These are phyloP conservation scores for Candida tetrigidarum DNA, from an alignment of 1,139 yeast genomes.

Conservation along the genomic window DNA sequence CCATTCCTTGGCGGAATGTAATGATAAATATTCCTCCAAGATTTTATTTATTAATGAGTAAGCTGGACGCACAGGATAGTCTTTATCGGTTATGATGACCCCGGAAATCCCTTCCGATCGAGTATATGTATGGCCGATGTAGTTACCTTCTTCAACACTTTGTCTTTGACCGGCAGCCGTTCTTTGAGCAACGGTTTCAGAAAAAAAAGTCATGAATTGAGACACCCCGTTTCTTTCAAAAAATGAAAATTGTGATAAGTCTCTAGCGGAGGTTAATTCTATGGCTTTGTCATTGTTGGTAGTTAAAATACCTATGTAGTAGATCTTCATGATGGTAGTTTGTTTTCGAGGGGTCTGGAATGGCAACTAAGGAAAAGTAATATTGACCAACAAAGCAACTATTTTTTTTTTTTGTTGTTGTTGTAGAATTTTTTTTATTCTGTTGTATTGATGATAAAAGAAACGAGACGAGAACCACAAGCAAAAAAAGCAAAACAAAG, in stretches of 20 bases:
- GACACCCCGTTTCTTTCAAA: constrained; percentile 79
- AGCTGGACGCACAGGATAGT: constrained; percentile 98
- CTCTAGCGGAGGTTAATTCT: constrained; percentile 81
- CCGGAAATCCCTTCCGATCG: constrained; percentile 94
- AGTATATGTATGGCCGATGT: constrained; percentile 90
- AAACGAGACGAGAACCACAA: constrained; percentile 3
- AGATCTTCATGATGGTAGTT: constrained; percentile 71
- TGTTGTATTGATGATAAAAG: neutral
- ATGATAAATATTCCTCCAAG: constrained; percentile 85
- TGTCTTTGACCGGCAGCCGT: constrained; percentile 92
- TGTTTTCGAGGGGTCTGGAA: neutral
- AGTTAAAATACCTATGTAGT: constrained; percentile 85
- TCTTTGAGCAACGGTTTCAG: constrained; percentile 88
- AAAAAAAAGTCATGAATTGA: constrained; percentile 94
- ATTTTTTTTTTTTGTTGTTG: constrained; percentile 1
- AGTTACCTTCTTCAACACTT: constrained; percentile 89
- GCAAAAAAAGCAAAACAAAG: too few relatives aligned
- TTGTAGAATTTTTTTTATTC: neutral
- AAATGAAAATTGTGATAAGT: constrained; percentile 83
- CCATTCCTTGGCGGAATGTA: constrained; percentile 83
- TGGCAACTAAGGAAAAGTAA: neutral
- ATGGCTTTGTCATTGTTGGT: constrained; percentile 65
- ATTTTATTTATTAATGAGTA: constrained; percentile 89
- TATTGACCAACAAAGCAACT: constrained; percentile 3
- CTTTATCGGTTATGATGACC: constrained; percentile 90